A percentile compares a stretch with the other conserved stretches of the same genome.
phyloP scores from a whole-genome alignment of 805 yeast genomes.

The Starmera quercuum region DNA sequence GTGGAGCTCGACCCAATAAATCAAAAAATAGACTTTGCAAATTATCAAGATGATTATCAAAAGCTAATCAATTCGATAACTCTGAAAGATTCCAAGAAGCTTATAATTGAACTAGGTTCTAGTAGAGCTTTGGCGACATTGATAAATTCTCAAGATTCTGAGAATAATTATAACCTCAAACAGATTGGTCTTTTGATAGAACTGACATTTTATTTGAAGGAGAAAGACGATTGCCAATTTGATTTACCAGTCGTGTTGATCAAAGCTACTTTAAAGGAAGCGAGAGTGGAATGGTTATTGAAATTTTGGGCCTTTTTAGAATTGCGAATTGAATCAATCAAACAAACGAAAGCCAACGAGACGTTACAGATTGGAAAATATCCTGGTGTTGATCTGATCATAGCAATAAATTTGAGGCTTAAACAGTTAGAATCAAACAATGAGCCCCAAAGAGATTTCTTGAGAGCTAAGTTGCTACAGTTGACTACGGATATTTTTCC shows the following conservation, averaged over 20 bases:
- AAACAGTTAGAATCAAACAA: conserved; percentile 5
- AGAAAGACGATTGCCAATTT: conserved; percentile 1
- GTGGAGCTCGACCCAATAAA: too few relatives aligned
- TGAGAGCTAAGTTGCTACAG: conserved; percentile 10
- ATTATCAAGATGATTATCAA: too few relatives aligned
- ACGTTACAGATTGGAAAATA: conserved; percentile 5
- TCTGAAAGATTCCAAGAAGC: too few relatives aligned
- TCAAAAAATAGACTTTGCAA: too few relatives aligned
- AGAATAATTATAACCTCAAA: conserved; percentile 7
- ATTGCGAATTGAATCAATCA: conserved; percentile 3
- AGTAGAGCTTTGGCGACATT: conserved; percentile 5
- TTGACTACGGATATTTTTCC: conserved; percentile 11
- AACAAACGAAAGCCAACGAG: conserved; percentile 1
- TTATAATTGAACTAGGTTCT: conserved; percentile 10
- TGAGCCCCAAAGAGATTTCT: conserved; percentile 12
- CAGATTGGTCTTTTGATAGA: conserved; percentile 13
- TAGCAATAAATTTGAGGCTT: conserved; percentile 10
- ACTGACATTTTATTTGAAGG: conserved; percentile 8
- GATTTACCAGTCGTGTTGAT: conserved; percentile 11
- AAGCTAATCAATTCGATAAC: too few relatives aligned
- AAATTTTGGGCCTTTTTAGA: conserved; percentile 16
- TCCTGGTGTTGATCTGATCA: conserved; percentile 8
- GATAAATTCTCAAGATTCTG: conserved; percentile 6
- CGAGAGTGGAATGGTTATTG: conserved; percentile 9
- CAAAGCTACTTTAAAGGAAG: conserved; percentile 3